A percentile compares a stretch with the other conserved stretches of the same genome.
These are phyloP conservation scores for Graphiopsis chlorocephala DNA, from an alignment of 2,329 filamentous ascomycete species.

Conservation along the genomic window DNA sequence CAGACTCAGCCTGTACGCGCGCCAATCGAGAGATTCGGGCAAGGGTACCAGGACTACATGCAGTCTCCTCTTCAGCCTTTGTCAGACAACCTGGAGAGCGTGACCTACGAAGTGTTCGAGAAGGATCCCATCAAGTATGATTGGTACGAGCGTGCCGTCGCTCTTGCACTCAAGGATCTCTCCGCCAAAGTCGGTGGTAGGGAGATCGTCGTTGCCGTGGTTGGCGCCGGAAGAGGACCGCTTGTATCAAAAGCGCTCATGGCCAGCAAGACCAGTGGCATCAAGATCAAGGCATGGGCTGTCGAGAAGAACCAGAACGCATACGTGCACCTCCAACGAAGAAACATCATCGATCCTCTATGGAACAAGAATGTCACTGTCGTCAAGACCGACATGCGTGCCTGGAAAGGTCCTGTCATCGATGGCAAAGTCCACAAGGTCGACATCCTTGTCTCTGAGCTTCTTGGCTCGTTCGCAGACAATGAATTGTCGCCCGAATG, in stretches of 20 bases:
- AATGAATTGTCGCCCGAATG: slow-evolving; percentile 97
- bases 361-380: slow-evolving; percentile 81
- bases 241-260: slow-evolving; percentile 82
- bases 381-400: slow-evolving; percentile 95
- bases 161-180: slow-evolving; percentile 79
- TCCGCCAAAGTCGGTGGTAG: slow-evolving; percentile 70
- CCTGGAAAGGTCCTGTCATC: slow-evolving; percentile 78
- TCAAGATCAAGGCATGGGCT: slow-evolving; percentile 82
- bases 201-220: slow-evolving; percentile 81
- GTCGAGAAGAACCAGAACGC: slow-evolving; percentile 99
- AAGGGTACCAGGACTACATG: slow-evolving; percentile 86
- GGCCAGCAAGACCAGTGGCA: slow-evolving; percentile 72
- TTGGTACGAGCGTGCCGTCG: slow-evolving; percentile 86
- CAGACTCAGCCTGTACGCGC: slow-evolving; percentile 69
- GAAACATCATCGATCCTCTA: slow-evolving; percentile 66
- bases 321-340: slow-evolving; percentile 84
- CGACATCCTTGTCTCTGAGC: slow-evolving; percentile 90
- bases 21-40: slow-evolving; percentile 63
- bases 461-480: slow-evolving; percentile 92
- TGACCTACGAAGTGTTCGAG: slow-evolving; percentile 98
- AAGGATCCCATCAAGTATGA: slow-evolving; percentile 97
- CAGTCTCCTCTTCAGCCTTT: slow-evolving; percentile 93
- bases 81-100: slow-evolving; percentile 92
- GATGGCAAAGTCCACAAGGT: slow-evolving; percentile 62
- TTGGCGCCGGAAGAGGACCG: slow-evolving; percentile 87